A percentile compares a stretch with the other conserved stretches of the same genome.
Evolutionary conservation across 805 yeast genomes (phyloP).

Genomic region (Nakazawaea sp.): DNA sequence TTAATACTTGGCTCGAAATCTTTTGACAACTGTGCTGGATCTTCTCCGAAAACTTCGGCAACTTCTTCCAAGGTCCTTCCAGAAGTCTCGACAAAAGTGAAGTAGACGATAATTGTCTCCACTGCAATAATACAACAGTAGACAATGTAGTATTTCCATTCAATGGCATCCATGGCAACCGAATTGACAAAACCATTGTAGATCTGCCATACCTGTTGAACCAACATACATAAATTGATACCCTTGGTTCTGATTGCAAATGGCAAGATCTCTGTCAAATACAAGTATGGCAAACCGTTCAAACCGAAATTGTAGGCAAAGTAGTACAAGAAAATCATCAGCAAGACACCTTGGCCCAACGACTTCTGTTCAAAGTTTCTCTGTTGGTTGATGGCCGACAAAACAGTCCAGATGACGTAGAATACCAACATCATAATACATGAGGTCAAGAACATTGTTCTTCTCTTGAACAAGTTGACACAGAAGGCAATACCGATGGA

Average conservation of each 20-base stretch:
- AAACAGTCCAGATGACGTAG: conserved; percentile 34
- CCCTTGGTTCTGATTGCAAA: conserved; percentile 17
- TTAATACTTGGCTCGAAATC: conserved; percentile 22
- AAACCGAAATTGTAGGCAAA: conserved; percentile 33
- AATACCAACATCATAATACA: conserved; percentile 28
- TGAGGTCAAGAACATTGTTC: conserved; percentile 29
- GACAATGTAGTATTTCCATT: conserved; percentile 29
- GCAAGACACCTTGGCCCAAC: conserved; percentile 38
- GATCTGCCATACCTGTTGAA: conserved; percentile 20
- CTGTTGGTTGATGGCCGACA: conserved; percentile 40
- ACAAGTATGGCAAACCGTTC: conserved; percentile 39
- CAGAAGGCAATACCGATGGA: conserved; percentile 24
- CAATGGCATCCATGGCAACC: conserved; percentile 29
- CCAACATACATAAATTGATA: conserved; percentile 16
- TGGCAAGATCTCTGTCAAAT: conserved; percentile 35
- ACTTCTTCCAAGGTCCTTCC: conserved; percentile 33
- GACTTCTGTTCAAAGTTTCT: conserved; percentile 31
- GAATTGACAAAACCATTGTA: conserved; percentile 27
- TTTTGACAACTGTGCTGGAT: conserved; percentile 12
- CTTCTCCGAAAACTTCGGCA: conserved; percentile 28
- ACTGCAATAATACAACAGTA: conserved; percentile 24
- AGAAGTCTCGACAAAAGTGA: conserved; percentile 30
- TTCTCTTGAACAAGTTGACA: conserved; percentile 26
- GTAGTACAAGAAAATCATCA: conserved; percentile 43
- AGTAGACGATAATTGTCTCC: conserved; percentile 21